phyloP scores from a whole-genome alignment of 2,329 filamentous ascomycete genomes.

The Colletotrichum filicis region DNA sequence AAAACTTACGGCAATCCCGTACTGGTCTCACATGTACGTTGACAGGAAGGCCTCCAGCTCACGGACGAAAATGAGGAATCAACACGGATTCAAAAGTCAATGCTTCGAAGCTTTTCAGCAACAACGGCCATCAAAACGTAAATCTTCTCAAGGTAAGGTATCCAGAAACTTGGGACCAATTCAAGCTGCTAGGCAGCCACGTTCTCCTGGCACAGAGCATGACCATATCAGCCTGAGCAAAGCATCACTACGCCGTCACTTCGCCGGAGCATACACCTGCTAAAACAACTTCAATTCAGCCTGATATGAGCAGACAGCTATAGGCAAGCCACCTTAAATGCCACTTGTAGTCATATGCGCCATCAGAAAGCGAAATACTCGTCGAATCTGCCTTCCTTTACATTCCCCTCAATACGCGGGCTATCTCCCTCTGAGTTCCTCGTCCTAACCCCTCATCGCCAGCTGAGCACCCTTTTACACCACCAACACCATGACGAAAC shows the following conservation, averaged over 20 bases:
- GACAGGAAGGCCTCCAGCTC: not conserved
- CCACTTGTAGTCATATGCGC: too few species aligned
- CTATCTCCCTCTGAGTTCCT: not conserved
- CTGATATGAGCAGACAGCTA: too few species aligned
- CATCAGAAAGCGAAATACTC: not conserved
- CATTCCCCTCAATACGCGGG: not conserved
- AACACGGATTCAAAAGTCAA: not conserved
- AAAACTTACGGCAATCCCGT: not conserved
- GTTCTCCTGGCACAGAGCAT: too few species aligned
- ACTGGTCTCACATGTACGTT: not conserved
- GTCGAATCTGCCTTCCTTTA: not conserved
- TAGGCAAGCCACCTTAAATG: too few species aligned
- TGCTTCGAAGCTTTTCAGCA: not conserved
- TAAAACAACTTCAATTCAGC: too few species aligned
- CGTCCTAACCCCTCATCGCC: conserved; percentile 20
- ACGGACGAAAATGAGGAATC: not conserved
- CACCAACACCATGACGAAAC: conserved; percentile 25
- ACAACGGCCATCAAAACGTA: not conserved
- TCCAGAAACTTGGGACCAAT: not conserved
- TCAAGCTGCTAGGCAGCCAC: not conserved
- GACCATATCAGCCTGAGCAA: too few species aligned
- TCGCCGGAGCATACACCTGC: too few species aligned
- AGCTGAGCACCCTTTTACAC: not conserved
- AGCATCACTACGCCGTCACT: too few species aligned
- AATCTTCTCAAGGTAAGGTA: not conserved